Evolutionary conservation across 352 stramenopile species (phyloP).

Genomic region (Phytophthora rubi): DNA sequence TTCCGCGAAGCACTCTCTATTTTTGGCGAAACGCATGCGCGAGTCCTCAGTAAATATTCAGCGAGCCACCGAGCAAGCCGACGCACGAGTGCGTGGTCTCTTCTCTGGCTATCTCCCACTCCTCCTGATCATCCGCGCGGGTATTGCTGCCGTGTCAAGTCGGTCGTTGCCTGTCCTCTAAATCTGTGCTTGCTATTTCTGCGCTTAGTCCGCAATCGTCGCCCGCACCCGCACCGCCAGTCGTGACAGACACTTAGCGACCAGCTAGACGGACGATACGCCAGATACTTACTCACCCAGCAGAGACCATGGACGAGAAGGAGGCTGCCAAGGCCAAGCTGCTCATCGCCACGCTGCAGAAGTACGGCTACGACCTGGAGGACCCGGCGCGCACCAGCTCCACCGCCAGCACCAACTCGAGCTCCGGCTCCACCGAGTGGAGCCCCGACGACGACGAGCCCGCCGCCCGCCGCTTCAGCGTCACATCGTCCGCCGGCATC

Average conservation of each 20-base stretch:
- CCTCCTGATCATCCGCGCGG: slow-evolving; percentile 24
- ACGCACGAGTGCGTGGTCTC: not conserved
- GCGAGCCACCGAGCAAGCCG: slow-evolving; percentile 8
- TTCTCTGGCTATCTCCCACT: slow-evolving; percentile 27
- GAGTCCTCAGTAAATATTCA: slow-evolving; percentile 30
- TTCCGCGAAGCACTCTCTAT: slow-evolving; percentile 22
- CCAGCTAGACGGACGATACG: not conserved
- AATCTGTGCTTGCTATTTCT: slow-evolving; percentile 20
- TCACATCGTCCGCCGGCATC: slow-evolving; percentile 61
- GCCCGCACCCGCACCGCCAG: not conserved
- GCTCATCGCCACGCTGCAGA: slow-evolving; percentile 84
- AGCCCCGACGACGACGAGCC: slow-evolving; percentile 39
- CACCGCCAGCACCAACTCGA: slow-evolving; percentile 36
- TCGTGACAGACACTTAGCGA: slow-evolving; percentile 18
- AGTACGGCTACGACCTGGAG: slow-evolving; percentile 84
- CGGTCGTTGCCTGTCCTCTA: slow-evolving; percentile 29
- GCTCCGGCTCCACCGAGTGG: slow-evolving; percentile 44
- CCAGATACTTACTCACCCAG: not conserved
- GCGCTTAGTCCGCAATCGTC: slow-evolving; percentile 28
- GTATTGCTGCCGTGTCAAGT: slow-evolving; percentile 21
- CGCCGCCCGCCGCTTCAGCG: slow-evolving; percentile 29
- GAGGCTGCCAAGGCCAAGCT: slow-evolving; percentile 67
- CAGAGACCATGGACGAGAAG: slow-evolving; percentile 45
- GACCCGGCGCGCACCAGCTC: slow-evolving; percentile 38
- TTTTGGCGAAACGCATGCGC: slow-evolving; percentile 18